A percentile compares a stretch with the other conserved stretches of the same genome.
These are phyloP conservation scores for Sporothrix brasiliensis DNA, from an alignment of 2,329 filamentous ascomycete species.

Conservation along the genomic window DNA sequence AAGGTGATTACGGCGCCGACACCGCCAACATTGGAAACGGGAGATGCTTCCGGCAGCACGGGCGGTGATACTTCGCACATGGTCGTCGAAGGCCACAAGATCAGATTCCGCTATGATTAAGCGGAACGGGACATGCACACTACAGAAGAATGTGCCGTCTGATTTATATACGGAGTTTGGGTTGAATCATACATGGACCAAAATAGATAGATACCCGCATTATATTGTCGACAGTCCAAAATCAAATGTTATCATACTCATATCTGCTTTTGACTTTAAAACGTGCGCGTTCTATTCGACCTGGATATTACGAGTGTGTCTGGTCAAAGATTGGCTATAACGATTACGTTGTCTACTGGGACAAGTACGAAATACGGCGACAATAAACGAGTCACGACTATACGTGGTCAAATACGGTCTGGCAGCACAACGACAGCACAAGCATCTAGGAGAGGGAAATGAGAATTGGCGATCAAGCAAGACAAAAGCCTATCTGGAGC, in stretches of 20 bases:
- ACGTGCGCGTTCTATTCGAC: not conserved
- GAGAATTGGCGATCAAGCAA: slow-evolving; percentile 82
- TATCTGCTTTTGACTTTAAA: too few species aligned
- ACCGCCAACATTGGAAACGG: slow-evolving; percentile 44
- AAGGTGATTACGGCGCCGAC: slow-evolving; percentile 47
- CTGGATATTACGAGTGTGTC: too few species aligned
- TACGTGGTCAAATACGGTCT: slow-evolving; percentile 39
- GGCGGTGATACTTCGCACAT: slow-evolving; percentile 21
- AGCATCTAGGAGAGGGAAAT: slow-evolving; percentile 42
- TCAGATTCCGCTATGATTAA: slow-evolving; percentile 18
- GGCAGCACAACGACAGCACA: slow-evolving; percentile 34
- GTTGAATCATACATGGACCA: not conserved
- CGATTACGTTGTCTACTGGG: not conserved
- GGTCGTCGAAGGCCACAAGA: slow-evolving; percentile 32
- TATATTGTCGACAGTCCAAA: slow-evolving; percentile 13
- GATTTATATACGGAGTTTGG: slow-evolving; percentile 22
- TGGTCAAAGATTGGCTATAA: too few species aligned
- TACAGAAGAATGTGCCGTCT: not conserved
- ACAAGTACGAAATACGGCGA: not conserved
- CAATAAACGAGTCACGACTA: not conserved
- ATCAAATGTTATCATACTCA: not conserved
- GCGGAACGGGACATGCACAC: not conserved
- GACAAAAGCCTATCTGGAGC: slow-evolving; percentile 61
- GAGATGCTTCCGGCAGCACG: slow-evolving; percentile 43
- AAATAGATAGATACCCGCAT: slow-evolving; percentile 12